Base-by-base conservation (phyloP, 805 yeast species). In the Wickerhamomyces rabaulensis region DNA sequence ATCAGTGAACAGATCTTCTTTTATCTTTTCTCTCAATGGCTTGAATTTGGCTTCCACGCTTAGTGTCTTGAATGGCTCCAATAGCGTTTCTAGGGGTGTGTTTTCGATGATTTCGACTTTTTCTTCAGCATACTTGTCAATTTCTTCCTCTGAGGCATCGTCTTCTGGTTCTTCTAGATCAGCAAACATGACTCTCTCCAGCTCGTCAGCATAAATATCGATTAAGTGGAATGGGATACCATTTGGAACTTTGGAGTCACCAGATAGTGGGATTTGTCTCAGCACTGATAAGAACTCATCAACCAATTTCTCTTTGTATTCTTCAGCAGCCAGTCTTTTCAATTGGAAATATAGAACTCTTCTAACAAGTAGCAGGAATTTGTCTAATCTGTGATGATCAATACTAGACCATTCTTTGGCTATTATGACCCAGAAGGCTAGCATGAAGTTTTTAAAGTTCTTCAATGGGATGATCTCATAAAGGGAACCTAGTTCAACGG, bases 301-400 rank as follows among this genome's bases (percentile, higher is more conserved):
- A 2, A 87, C 70, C 40, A 76, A 55, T 4, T 65, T 57, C 9
- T 57, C 64, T 46, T 77, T 72, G 89, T 92, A 90, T 2, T 74
- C 62, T 46, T 77, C 72, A 2, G 56, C 49, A 43, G 70, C 63
- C 33, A 91, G 67, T 54, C 81, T 76, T 53, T 70, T 73, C 54
- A 94, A 71, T 54, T 78, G 80, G 57, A 80, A 84, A 52, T 80
- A 78, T 22, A 88, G 65, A 8, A 82, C 85, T 58, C 90, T 75
- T 73, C 99, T 82, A 52, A 91, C 76, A 55, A 94, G 70, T 67
- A 91, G 67, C 56, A 87, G 79, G 66, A 76, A 94, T 68, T 94
- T 94, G 67, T 94, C 97, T 45, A 91, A 63, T 68, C 99, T 80
- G 79, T 73, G 74, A 47, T 85, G 84, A 66, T 92, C 98, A 45